Evolutionary conservation across 148 eudicot species (phyloP).

Genomic region (Heliosperma pusillum): DNA sequence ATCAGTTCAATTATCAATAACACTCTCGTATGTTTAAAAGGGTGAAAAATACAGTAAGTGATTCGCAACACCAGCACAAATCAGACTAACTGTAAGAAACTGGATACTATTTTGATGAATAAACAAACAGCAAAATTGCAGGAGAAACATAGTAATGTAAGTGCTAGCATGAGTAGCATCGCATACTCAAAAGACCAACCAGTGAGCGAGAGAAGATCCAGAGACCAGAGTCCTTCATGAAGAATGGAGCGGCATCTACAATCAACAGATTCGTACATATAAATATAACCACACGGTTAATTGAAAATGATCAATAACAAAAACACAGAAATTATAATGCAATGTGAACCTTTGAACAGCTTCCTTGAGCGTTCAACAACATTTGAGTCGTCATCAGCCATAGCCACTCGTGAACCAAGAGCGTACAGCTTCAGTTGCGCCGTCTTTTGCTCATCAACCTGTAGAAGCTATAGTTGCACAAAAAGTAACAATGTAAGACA

Average conservation of each 20-base stretch:
- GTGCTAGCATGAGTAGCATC: neutral
- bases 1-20: neutral
- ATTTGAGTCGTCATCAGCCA: neutral
- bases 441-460: constrained; percentile 10
- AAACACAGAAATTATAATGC: neutral
- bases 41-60: neutral
- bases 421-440: constrained; percentile 16
- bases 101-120: neutral
- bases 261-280: neutral
- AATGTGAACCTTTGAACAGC: constrained; percentile 20
- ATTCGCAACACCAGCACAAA: neutral
- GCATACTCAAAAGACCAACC: constrained; percentile 3
- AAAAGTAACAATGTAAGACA: neutral
- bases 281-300: neutral
- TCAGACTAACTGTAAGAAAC: neutral
- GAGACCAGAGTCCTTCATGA: constrained; percentile 12
- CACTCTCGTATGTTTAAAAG: neutral
- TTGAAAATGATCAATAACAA: neutral
- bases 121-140: neutral
- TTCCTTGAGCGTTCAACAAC: constrained; percentile 18
- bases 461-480: constrained; percentile 3
- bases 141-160: neutral
- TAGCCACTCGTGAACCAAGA: constrained; percentile 13
- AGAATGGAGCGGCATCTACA: constrained; percentile 24
- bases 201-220: constrained; percentile 25